Percentiles rank a stretch among this genome's conserved stretches.
Conservation (phyloP, 192 early-diverging fungal species). For the Jimgerdemannia flammicorona region DNA sequence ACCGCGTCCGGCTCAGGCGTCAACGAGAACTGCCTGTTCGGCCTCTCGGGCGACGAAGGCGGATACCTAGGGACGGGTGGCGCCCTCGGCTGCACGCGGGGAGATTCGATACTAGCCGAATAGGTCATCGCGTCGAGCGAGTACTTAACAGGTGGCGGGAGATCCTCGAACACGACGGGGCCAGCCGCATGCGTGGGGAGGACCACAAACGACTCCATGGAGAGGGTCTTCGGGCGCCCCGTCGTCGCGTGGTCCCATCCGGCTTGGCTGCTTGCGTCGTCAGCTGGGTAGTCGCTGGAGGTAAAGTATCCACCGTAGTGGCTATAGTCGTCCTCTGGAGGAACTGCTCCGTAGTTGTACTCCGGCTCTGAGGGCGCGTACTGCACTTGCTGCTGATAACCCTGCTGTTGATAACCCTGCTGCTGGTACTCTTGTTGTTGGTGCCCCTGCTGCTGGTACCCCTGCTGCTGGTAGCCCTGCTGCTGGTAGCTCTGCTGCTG, state of each 20-base stretch:
- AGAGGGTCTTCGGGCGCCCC: no score
- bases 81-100: no score
- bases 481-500: background rate
- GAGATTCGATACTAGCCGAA: background rate
- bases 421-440: background rate
- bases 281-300: no score
- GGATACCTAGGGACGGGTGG: no score
- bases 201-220: background rate
- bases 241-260: no score
- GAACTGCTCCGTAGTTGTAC: background rate
- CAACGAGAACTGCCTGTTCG: background rate
- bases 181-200: background rate
- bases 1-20: background rate
- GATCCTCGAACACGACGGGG: slow-evolving; percentile 7
- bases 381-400: background rate
- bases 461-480: background rate
- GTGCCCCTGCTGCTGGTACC: background rate
- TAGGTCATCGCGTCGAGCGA: background rate
- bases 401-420: background rate
- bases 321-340: background rate
- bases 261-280: background rate
- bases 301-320: background rate
- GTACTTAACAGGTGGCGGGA: slow-evolving; percentile 8
- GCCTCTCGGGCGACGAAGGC: background rate
- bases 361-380: background rate